Conservation (phyloP, 371 early-diverging fungal species). For the Apophysomyces elegans region DNA sequence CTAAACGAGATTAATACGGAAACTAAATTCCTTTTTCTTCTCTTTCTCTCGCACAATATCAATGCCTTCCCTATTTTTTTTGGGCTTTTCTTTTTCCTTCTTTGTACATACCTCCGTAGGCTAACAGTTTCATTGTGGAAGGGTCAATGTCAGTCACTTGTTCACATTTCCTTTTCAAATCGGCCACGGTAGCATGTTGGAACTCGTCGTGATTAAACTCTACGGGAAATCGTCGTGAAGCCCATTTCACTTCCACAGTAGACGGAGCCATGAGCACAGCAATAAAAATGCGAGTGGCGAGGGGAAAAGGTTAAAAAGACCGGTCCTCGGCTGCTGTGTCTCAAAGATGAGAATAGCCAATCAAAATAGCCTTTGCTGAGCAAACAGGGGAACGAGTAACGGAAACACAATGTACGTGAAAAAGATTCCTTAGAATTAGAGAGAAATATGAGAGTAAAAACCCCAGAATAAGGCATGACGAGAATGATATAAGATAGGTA, state of each 20-base stretch:
- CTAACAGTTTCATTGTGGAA: constrained; percentile 28
- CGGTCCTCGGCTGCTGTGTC: neutral
- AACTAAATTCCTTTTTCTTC: neutral
- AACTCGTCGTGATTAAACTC: constrained; percentile 31
- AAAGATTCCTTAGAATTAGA: no score
- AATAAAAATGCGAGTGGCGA: neutral
- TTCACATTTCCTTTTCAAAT: constrained; percentile 36
- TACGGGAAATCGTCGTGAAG: constrained; percentile 29
- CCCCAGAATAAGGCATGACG: no score
- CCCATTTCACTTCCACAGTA: constrained; percentile 34
- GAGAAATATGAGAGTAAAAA: no score
- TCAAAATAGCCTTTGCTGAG: neutral
- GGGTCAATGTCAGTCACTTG: constrained; percentile 32
- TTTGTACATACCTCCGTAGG: constrained; percentile 41
- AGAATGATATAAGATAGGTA: no score
- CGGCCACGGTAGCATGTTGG: constrained; percentile 28
- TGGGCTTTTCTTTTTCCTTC: neutral
- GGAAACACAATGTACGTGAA: no score
- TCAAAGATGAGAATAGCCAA: no score
- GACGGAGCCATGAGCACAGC: constrained; percentile 1
- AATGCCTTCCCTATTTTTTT: no score
- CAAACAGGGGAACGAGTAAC: no score
- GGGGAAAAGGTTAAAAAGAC: neutral
- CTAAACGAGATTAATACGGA: neutral
- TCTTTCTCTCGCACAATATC: no score